Evolutionary conservation across 257 asterid genomes (phyloP).

Genomic region (Solanum etuberosum): DNA sequence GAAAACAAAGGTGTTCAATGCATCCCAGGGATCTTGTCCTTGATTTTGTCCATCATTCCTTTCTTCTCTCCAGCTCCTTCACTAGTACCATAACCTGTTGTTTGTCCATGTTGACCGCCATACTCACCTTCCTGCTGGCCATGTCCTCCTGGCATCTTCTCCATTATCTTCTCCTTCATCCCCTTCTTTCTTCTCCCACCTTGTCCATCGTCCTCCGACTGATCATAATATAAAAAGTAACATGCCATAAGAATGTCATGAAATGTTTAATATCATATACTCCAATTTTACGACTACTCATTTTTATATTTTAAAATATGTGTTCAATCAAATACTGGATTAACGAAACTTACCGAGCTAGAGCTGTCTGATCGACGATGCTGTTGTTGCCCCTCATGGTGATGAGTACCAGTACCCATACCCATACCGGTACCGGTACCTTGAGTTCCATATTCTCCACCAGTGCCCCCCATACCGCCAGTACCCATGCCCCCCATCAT

Average conservation of each 20-base stretch:
- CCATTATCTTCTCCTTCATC: conserved; percentile 29
- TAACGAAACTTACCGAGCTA: conserved; percentile 23
- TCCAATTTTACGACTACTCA: no score
- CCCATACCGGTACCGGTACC: neutral
- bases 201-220: conserved; percentile 42
- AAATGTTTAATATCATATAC: no score
- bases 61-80: conserved; percentile 49
- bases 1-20: neutral
- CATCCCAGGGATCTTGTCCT: conserved; percentile 67
- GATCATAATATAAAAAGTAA: neutral
- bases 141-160: conserved; percentile 40
- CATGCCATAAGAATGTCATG: neutral
- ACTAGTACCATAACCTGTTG: neutral
- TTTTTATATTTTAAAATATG: neutral
- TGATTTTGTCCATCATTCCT: conserved; percentile 63
- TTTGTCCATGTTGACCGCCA: neutral
- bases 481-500: neutral
- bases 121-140: conserved; percentile 10
- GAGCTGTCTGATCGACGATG: conserved; percentile 39
- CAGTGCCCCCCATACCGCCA: neutral
- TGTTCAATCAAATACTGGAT: neutral
- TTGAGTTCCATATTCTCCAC: neutral
- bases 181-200: conserved; percentile 44
- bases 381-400: conserved; percentile 3
- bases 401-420: neutral